A percentile compares a stretch with the other conserved stretches of the same genome.
phyloP scores from a whole-genome alignment of 805 yeast genomes.

The Myxozyma monticola region DNA sequence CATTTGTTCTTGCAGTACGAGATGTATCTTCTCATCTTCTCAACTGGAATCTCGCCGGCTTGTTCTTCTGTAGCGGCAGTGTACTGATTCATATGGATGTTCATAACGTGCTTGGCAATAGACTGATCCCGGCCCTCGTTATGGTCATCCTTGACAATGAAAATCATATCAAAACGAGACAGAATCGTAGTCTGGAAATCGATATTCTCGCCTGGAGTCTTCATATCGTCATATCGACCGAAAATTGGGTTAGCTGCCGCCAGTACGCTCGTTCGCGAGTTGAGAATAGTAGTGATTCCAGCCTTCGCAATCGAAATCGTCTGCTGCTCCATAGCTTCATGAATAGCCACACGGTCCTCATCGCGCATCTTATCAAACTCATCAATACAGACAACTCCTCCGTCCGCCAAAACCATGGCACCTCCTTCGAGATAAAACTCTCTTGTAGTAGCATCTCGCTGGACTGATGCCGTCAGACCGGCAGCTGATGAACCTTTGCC shows the following conservation, averaged over 20 bases:
- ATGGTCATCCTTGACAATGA: slow-evolving; percentile 94
- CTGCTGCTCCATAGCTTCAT: slow-evolving; percentile 99
- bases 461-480: slow-evolving; percentile 97
- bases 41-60: slow-evolving; percentile 79
- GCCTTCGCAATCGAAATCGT: slow-evolving; percentile 98
- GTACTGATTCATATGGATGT: slow-evolving; percentile 82
- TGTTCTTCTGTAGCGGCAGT: slow-evolving; percentile 52
- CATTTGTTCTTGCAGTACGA: slow-evolving; percentile 81
- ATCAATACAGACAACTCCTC: slow-evolving; percentile 98
- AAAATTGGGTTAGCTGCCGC: slow-evolving; percentile 98
- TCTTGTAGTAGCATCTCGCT: slow-evolving; percentile 80
- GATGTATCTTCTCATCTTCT: slow-evolving; percentile 86
- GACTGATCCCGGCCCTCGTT: slow-evolving; percentile 74
- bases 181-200: slow-evolving; percentile 96
- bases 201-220: slow-evolving; percentile 95
- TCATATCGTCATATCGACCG: slow-evolving; percentile 94
- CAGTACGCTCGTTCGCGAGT: slow-evolving; percentile 92
- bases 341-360: slow-evolving; percentile 97
- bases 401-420: slow-evolving; percentile 99
- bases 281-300: slow-evolving; percentile 94
- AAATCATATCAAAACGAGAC: slow-evolving; percentile 98
- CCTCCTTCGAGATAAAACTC: slow-evolving; percentile 98
- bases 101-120: slow-evolving; percentile 93
- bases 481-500: slow-evolving; percentile 99
- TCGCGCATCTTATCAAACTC: slow-evolving; percentile 99